phyloP scores from a whole-genome alignment of 2,329 filamentous ascomycete species.

The Westerdykella ornata region DNA sequence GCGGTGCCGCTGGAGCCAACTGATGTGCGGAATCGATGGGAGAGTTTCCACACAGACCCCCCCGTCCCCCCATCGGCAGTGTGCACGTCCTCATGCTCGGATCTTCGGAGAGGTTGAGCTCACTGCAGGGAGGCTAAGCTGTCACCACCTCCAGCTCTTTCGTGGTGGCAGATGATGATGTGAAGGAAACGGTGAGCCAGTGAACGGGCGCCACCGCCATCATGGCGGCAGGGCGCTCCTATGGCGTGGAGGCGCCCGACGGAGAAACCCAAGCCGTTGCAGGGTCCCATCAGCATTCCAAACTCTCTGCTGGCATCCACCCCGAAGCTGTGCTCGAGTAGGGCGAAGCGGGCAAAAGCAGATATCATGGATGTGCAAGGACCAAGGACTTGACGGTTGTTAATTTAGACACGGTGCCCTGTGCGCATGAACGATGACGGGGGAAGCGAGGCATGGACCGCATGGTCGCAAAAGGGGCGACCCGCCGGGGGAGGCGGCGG shows the following conservation, averaged over 20 bases:
- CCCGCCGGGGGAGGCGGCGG: not conserved
- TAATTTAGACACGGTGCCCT: constrained; percentile 21
- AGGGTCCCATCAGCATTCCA: not conserved
- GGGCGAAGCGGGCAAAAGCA: no score
- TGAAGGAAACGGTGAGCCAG: not conserved
- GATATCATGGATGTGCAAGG: no score
- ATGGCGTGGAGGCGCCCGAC: constrained; percentile 5
- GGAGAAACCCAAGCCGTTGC: not conserved
- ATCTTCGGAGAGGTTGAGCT: constrained; percentile 16
- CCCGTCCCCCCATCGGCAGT: not conserved
- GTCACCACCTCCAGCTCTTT: constrained; percentile 14
- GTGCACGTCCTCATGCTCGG: constrained; percentile 2
- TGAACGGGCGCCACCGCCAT: constrained; percentile 7
- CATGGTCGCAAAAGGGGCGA: not conserved
- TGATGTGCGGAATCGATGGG: constrained; percentile 38
- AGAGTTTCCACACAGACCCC: constrained; percentile 6
- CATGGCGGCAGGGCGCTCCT: constrained; percentile 5
- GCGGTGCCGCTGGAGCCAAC: constrained; percentile 31
- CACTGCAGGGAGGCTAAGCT: constrained; percentile 17
- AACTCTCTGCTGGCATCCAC: not conserved
- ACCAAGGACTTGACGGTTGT: constrained; percentile 7
- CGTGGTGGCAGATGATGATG: constrained; percentile 6
- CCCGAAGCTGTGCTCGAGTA: not conserved
- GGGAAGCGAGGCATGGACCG: constrained; percentile 9
- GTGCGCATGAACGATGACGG: constrained; percentile 26